Evolutionary conservation across 2,329 filamentous ascomycete species (phyloP), one percentile per base, ranked within the genome.

Genomic region (Fusarium verrucosum): DNA sequence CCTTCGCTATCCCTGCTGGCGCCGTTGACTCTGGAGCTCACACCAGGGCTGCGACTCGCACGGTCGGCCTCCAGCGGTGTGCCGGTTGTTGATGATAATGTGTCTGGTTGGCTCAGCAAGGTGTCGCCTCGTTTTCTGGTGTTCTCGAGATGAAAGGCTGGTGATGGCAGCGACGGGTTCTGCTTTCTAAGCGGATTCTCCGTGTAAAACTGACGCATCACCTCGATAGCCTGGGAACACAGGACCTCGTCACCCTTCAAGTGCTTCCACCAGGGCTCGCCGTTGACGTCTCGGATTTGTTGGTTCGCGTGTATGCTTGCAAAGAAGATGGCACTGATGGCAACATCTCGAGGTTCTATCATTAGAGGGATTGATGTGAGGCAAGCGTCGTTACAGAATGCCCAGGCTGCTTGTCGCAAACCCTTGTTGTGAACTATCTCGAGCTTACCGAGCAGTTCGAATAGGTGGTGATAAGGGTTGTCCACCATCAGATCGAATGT

Each of bases 401-500:
- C 90, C 93, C 95, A 98, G 1, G 92, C 91, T 0, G 91, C 88
- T 77, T 97, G 94, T 52, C 94, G 87, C 26, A 98, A 79, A 51
- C 85, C 81, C 77, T 94, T 94, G 78, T 96, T 91, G 71, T 94
- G 89, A 58, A 92, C 87, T 43, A 93, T 83, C 22, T 85, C 83
- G 61, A 95, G 86, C 73, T 86, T 88, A 50, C 88, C 87, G 28
- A 97, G 85, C 73, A 94, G 89, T 53, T 94, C 88, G 77, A 92
- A 95, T 25, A 98, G 86, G 57, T 90, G 87, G 57, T 89, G 88
- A 76, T 98, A 95, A 1, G 95, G 94, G 59, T 93, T 92, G 68
- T 96, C 91, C 25, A 97, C 83, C 77, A 94, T 92, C 41, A 99
- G 83, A 75, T 99, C 95, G 76, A 99, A 99, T 59, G 94, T 98